Evolutionary conservation across 2,329 filamentous ascomycete species (phyloP).

Genomic region (Exophiala aquamarina): DNA sequence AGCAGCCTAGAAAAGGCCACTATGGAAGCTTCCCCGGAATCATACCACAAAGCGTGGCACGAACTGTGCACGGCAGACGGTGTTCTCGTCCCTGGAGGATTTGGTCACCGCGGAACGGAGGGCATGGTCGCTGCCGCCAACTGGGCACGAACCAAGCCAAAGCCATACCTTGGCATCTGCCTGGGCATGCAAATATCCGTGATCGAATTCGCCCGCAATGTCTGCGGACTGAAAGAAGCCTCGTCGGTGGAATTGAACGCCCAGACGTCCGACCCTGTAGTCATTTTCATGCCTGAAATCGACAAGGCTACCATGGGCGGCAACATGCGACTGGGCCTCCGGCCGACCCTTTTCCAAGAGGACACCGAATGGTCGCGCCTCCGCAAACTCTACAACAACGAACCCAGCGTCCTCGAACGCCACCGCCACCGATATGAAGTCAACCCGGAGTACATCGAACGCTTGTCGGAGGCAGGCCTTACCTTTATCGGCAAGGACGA

Average conservation of each 20-base stretch:
- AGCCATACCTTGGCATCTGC: conserved; percentile 86
- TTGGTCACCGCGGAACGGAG: conserved; percentile 77
- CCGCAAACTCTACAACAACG: conserved; percentile 65
- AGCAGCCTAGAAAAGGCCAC: conserved; percentile 74
- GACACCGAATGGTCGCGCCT: conserved; percentile 77
- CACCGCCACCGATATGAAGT: conserved; percentile 91
- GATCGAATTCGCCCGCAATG: conserved; percentile 79
- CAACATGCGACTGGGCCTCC: conserved; percentile 81
- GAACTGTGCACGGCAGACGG: conserved; percentile 67
- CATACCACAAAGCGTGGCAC: conserved; percentile 86
- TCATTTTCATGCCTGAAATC: conserved; percentile 92
- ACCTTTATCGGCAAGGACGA: conserved; percentile 78
- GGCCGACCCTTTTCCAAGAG: conserved; percentile 72
- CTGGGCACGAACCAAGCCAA: conserved; percentile 79
- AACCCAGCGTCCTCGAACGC: conserved; percentile 62
- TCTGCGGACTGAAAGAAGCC: conserved; percentile 63
- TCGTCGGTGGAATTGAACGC: conserved; percentile 58
- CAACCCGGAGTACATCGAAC: conserved; percentile 73
- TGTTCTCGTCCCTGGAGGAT: conserved; percentile 62
- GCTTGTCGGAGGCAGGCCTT: conserved; percentile 67
- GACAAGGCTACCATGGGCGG: conserved; percentile 75
- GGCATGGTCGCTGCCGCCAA: conserved; percentile 88
- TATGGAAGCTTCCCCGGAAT: conserved; percentile 62
- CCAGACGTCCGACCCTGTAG: conserved; percentile 63
- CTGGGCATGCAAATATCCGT: conserved; percentile 92